phyloP scores from a whole-genome alignment of 192 early-diverging fungal genomes.

The Coemansia sp. region DNA sequence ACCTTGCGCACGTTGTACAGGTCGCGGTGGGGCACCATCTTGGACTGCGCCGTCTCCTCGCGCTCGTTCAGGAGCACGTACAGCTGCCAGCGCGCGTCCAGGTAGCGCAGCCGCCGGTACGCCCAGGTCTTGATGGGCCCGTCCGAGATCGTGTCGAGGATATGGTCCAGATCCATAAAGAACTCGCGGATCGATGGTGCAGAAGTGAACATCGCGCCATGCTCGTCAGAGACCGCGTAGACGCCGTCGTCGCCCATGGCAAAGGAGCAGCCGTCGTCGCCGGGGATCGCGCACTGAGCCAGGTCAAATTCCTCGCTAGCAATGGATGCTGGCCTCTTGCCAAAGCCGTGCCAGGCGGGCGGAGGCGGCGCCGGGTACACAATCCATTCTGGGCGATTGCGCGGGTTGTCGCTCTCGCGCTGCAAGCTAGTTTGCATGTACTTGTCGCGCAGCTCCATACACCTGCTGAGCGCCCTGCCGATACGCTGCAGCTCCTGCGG shows the following conservation, averaged over 20 bases:
- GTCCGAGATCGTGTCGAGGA: slow-evolving; percentile 77
- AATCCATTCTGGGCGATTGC: slow-evolving; percentile 73
- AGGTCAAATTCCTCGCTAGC: neutral
- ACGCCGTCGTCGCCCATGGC: slow-evolving; percentile 65
- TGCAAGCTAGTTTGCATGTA: slow-evolving; percentile 83
- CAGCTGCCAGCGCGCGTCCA: slow-evolving; percentile 94
- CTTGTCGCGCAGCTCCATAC: slow-evolving; percentile 79
- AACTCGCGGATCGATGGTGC: slow-evolving; percentile 84
- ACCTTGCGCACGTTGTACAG: slow-evolving; percentile 99
- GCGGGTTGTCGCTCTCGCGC: slow-evolving; percentile 80
- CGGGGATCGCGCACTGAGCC: neutral
- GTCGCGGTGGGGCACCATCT: slow-evolving; percentile 92
- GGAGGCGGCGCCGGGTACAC: slow-evolving; percentile 87
- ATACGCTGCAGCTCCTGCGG: slow-evolving; percentile 38
- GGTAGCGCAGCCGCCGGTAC: slow-evolving; percentile 83
- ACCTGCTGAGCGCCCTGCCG: slow-evolving; percentile 61
- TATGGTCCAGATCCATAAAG: slow-evolving; percentile 81
- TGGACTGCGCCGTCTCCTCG: slow-evolving; percentile 91
- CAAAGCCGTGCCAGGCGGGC: slow-evolving; percentile 66
- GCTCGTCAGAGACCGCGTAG: slow-evolving; percentile 61
- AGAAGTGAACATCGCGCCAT: slow-evolving; percentile 40
- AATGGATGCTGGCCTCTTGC: slow-evolving; percentile 1
- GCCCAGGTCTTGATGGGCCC: slow-evolving; percentile 95
- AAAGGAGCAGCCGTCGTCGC: slow-evolving; percentile 24
- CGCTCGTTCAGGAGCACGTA: slow-evolving; percentile 92